Percentiles rank a stretch among this genome's conserved stretches.
phyloP scores from a whole-genome alignment of 495 filamentous ascomycete species.

The Penicillium verhagenii region DNA sequence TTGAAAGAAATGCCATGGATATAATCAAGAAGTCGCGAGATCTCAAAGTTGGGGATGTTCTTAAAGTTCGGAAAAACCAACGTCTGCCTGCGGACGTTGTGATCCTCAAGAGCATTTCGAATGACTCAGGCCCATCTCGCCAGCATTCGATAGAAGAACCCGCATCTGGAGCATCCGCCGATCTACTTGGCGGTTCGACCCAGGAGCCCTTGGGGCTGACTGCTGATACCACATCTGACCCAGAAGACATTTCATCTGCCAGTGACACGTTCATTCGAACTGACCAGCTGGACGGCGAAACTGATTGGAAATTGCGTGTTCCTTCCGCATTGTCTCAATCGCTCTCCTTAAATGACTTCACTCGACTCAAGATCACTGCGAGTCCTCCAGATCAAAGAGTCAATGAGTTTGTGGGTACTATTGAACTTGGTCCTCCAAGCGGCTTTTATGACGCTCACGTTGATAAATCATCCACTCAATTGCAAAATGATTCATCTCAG shows the following conservation, averaged over 20 bases:
- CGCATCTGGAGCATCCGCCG: constrained; percentile 10
- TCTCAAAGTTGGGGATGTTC: constrained; percentile 89
- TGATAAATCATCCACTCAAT: constrained; percentile 33
- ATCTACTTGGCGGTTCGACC: constrained; percentile 27
- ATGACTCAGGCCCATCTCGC: constrained; percentile 49
- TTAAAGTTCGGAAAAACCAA: constrained; percentile 88
- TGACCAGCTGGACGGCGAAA: constrained; percentile 97
- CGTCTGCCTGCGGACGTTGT: constrained; percentile 93
- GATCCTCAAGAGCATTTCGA: constrained; percentile 78
- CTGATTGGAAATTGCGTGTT: constrained; percentile 95
- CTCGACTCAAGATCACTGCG: constrained; percentile 72
- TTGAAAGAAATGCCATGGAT: constrained; percentile 55
- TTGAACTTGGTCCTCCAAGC: constrained; percentile 57
- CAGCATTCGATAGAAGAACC: constrained; percentile 18
- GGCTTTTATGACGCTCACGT: constrained; percentile 45
- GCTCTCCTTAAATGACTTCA: constrained; percentile 65
- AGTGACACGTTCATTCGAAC: constrained; percentile 97
- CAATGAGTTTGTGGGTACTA: constrained; percentile 86
- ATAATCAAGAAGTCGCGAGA: constrained; percentile 79
- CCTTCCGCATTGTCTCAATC: constrained; percentile 80
- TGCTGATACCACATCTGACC: constrained; percentile 9
- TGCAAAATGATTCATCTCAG: constrained; percentile 12
- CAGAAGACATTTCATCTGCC: constrained; percentile 29
- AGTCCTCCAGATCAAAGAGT: constrained; percentile 88
- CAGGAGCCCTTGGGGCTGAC: constrained; percentile 16